Evolutionary conservation across 73 alveolate genomes (phyloP), one percentile per base, ranked within the genome.

Genomic region (Paramecium caudatum): DNA sequence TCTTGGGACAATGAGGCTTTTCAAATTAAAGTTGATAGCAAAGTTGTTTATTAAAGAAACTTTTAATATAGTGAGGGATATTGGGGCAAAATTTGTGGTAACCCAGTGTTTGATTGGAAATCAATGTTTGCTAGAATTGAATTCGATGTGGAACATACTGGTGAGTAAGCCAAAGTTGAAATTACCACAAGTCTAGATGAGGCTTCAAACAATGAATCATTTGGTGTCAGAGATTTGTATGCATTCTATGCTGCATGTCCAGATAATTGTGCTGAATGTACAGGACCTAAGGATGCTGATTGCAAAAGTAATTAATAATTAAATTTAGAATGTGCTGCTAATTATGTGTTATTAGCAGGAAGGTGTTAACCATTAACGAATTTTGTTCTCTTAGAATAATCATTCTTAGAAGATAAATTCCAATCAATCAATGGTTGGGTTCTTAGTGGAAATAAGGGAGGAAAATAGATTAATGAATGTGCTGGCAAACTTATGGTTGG

Each of bases 1-100:
- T 74, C 88, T 19, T 74, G 88, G 88, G 88, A 74, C 5, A 74
- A 74, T 74, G 88, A 74, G 43, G 62, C 45, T 0, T 63, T 46
- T 41, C 21, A 41, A 74, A 19, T 74, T 2, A 37, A 41, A 37
- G 69, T 74, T 19, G 88, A 74, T 41, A 41, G 65, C 9, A 21
- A 3, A 13, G 25, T 12, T 9, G 69, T 74, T 41, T 74, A 43
- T 63, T 30, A 74, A 19, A 74, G 88, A 74, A 74, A 27, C 16
- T 74, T 39, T 21, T 41, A 36, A 37, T 74, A n/a, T 9, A 7
- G 8, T 41, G 62, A 74, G 5, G 88, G 88, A 9, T 74, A 74
- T 47, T 74, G 17, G 23, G 62, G 69, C 3, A 74, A 74, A 16
- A 43, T 74, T 17, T 74, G 88, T 74, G 88, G 88, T 10, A 1